Conservation (phyloP, 148 eudicot species). For the Euryodendron excelsum region DNA sequence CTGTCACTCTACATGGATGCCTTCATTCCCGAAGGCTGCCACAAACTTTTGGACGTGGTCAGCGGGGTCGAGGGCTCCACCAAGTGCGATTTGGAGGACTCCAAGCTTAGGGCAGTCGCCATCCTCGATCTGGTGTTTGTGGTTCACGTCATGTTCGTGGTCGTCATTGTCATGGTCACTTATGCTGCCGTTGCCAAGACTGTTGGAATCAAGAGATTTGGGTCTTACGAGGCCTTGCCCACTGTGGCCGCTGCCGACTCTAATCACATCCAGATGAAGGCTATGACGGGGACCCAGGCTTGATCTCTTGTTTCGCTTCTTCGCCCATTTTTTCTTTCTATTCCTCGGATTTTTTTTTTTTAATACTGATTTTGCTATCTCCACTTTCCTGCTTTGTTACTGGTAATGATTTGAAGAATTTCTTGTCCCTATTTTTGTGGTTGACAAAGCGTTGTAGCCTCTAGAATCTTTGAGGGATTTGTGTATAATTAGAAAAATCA, state of each 20-base stretch:
- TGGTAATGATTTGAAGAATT: constrained; percentile 2
- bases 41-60: constrained; percentile 68
- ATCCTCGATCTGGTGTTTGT: constrained; percentile 69
- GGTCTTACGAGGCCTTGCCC: constrained; percentile 77
- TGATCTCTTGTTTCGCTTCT: constrained; percentile 24
- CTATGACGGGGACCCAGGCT: constrained; percentile 79
- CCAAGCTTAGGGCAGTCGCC: constrained; percentile 69
- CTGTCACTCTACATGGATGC: constrained; percentile 74
- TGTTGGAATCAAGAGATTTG: constrained; percentile 50
- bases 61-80: constrained; percentile 83
- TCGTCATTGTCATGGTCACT: constrained; percentile 44
- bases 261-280: constrained; percentile 80
- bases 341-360: not conserved
- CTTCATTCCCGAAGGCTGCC: constrained; percentile 86
- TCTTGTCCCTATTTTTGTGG: constrained; percentile 1
- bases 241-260: constrained; percentile 30
- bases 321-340: not conserved
- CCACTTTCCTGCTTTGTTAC: not conserved
- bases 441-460: not conserved
- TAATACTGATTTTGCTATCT: no score
- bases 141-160: constrained; percentile 57
- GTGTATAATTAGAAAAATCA: not conserved
- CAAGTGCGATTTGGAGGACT: constrained; percentile 76
- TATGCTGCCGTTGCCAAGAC: constrained; percentile 51
- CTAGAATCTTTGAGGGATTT: not conserved